Base-by-base conservation (phyloP, 140 eudicot genomes). In the Cichorium intybus region DNA sequence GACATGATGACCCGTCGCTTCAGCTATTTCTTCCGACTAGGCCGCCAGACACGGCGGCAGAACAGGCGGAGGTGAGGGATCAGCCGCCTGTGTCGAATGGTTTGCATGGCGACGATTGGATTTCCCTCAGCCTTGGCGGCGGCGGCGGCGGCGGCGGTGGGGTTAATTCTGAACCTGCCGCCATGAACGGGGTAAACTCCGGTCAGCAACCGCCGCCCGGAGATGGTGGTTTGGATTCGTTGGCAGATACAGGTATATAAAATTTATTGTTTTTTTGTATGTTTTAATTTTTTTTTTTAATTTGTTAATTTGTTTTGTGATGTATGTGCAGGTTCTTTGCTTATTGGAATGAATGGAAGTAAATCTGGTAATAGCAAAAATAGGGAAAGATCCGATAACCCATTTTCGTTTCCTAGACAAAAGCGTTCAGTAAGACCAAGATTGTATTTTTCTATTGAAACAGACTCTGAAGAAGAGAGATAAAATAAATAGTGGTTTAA, bases 11-110 rank as follows among this genome's bases (percentile, higher is more conserved):
- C 55, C 99, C 97, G 1, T 81, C 99, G 4, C 97, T 93, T 69
- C 94, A 86, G 66, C 70, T 88, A 33, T 88, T 93, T 84, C 95
- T 93, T 61, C 97, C 97, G 4, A 85, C 97, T 1, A 79, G 86
- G 72, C 95, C 97, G 41, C 74, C 90, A 14, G 80, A 79, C 6
- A 6, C 5, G 70, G 33, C 72, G 29, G 61, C 84, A 29, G 79
- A 64, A 27, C 84, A 73, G 53, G 69, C 73, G 74, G 81, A 77
- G 43, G 6, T 60, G 28, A 73, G 80, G 56, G 79, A 84, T 68
- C 90, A 69, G 24, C 81, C 77, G 16, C 77, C 81, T n/a, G 56
- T 75, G 56, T 72, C 90, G 8, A 88, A 86, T 51, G 87, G 87
- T 62, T 47, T 86, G 24, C 72, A 69, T 17, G 62, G 80, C 11